These are phyloP conservation scores for Ichthyophthirius multifiliis DNA, from an alignment of 169 alveolate genomes.

Conservation along the genomic window DNA sequence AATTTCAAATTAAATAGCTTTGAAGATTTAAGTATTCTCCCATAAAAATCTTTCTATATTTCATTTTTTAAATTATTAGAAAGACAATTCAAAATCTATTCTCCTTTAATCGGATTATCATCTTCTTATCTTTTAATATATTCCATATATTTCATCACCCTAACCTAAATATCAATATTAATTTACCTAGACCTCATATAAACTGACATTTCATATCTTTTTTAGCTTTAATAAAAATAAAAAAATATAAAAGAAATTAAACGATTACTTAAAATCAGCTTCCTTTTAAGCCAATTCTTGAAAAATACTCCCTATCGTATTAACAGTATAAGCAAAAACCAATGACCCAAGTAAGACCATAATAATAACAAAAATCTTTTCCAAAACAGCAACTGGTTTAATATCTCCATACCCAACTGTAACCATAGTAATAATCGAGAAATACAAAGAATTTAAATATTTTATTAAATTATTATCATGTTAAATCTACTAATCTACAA, in stretches of 20 bases:
- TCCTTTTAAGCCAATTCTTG: not conserved
- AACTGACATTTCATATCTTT: not conserved
- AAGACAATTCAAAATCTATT: not conserved
- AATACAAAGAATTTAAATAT: conserved; percentile 25
- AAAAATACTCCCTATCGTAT: conserved; percentile 40
- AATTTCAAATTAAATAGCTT: not conserved
- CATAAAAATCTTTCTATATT: not conserved
- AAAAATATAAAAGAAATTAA: not conserved
- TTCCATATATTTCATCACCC: not conserved
- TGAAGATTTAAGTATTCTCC: not conserved
- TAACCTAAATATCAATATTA: not conserved
- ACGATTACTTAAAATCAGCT: not conserved
- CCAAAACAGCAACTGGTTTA: conserved; percentile 19
- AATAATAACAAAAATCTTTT: conserved; percentile 13
- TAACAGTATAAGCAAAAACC: conserved; percentile 19
- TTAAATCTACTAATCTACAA: not conserved
- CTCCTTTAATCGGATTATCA: conserved; percentile 7
- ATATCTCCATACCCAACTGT: conserved; percentile 41
- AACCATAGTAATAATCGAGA: conserved; percentile 28
- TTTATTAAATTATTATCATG: not conserved
- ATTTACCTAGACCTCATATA: not conserved
- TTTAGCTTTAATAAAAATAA: not conserved
- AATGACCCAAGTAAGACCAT: conserved; percentile 13
- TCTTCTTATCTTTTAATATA: not conserved
- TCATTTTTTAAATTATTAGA: not conserved